phyloP scores from a whole-genome alignment of 2,329 filamentous ascomycete genomes.

The Colletotrichum caudatum region DNA sequence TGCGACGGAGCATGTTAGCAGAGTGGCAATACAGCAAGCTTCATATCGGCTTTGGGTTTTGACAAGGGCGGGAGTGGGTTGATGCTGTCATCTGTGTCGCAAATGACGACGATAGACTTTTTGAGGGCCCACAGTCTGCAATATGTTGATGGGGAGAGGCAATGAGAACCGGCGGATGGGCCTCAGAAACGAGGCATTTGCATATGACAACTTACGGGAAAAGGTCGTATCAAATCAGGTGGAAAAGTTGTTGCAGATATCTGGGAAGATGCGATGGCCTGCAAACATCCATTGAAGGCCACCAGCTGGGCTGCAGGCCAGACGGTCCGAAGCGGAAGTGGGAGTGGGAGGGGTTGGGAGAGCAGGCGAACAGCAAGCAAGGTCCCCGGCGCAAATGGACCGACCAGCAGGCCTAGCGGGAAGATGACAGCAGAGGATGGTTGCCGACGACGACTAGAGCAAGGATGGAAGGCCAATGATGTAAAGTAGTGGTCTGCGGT shows the following conservation, averaged over 20 bases:
- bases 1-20: slow-evolving; percentile 42
- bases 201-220: slow-evolving; percentile 29
- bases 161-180: background rate
- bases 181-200: slow-evolving; percentile 1
- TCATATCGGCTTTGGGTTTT: slow-evolving; percentile 30
- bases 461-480: slow-evolving; percentile 14
- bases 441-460: slow-evolving; percentile 10
- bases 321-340: slow-evolving; percentile 25
- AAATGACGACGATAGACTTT: slow-evolving; percentile 24
- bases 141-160: slow-evolving; percentile 13
- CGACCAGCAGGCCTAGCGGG: slow-evolving; percentile 18
- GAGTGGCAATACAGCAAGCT: slow-evolving; percentile 11
- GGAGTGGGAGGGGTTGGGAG: slow-evolving; percentile 23
- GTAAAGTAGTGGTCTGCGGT: background rate
- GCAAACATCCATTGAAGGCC: slow-evolving; percentile 31
- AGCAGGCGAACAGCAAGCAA: slow-evolving; percentile 24
- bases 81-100: slow-evolving; percentile 27
- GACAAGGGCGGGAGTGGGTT: background rate
- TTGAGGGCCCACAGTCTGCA: slow-evolving; percentile 22
- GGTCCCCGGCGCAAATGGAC: slow-evolving; percentile 36
- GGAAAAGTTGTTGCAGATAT: slow-evolving; percentile 1
- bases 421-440: background rate
- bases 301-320: slow-evolving; percentile 39
- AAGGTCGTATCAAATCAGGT: slow-evolving; percentile 28
- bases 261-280: slow-evolving; percentile 6